phyloP scores from a whole-genome alignment of 441 rosid species.

The Erodium texanum region DNA sequence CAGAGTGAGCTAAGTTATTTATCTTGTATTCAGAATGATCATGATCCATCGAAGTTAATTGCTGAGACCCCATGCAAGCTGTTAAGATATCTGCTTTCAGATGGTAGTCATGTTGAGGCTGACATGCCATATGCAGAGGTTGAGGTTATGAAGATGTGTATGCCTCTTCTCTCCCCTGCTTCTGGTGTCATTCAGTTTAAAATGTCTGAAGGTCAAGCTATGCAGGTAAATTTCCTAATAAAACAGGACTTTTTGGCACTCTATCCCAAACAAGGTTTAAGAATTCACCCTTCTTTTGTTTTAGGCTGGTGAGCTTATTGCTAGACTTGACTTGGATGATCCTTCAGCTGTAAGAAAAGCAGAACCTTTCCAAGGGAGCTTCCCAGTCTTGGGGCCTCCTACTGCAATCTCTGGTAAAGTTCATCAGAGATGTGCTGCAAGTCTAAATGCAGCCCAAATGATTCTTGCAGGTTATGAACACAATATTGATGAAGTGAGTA shows the following conservation, averaged over 20 bases:
- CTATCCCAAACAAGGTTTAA: constrained; percentile 12
- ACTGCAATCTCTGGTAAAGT: constrained; percentile 95
- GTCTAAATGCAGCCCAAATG: constrained; percentile 91
- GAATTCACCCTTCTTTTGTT: constrained; percentile 11
- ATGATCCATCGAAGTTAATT: constrained; percentile 94
- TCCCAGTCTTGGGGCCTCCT: constrained; percentile 85
- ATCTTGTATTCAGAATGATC: constrained; percentile 62
- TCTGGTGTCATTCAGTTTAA: constrained; percentile 77
- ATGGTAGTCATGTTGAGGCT: constrained; percentile 88
- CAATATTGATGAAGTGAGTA: constrained; percentile 73
- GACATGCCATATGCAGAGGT: constrained; percentile 98
- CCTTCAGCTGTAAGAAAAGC: constrained; percentile 99
- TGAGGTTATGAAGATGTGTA: constrained; percentile 99
- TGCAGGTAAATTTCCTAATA: constrained; percentile 61
- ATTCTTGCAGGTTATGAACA: constrained; percentile 99
- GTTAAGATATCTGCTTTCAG: constrained; percentile 82
- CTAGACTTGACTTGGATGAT: constrained; percentile 92
- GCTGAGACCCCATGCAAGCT: constrained; percentile 99
- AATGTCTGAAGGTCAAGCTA: constrained; percentile 99
- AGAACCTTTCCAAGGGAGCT: constrained; percentile 88
- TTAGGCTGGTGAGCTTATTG: constrained; percentile 99
- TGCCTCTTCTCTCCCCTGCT: constrained; percentile 99
- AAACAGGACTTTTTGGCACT: background rate
- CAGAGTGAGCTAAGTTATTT: constrained; percentile 17
- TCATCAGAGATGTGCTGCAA: constrained; percentile 99